Base-by-base conservation (phyloP, 2,329 filamentous ascomycete species). In the Exophiala sp. region DNA sequence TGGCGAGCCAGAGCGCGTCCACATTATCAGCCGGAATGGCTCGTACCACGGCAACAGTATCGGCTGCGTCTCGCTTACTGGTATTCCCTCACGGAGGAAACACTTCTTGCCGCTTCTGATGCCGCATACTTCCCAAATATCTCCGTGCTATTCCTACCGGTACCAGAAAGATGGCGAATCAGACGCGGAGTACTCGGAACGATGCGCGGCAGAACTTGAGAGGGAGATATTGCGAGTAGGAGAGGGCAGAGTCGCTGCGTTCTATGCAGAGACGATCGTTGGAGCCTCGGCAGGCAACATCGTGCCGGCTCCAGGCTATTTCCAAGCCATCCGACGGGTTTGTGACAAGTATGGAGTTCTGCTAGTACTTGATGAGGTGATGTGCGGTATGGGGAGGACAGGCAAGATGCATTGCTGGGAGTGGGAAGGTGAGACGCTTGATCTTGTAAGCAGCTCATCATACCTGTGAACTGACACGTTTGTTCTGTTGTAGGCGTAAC, bases 401-500 rank as follows among this genome's bases (percentile, higher is more conserved):
- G 81, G 80, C 1, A 78, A 76, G 1, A 65, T 81, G 2, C 80
- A 83, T 59, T 81, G 78, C 4, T 85, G 79, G 79, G 9, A 40
- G n/a, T 9, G 7, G 8, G 38, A 14, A 40, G 24, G 24, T 29
- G 24, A 29, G 24, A n/a, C n/a, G n/a, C n/a, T n/a, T n/a, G n/a
- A n/a, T n/a, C n/a, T n/a, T n/a, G n/a, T n/a, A n/a, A n/a, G n/a
- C 21, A 24, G 21, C 21, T 24, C 21, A 24, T 24, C 21, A 24
- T 6, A 24, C 21, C 6, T 6, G 21, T 6, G 21, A 24, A 24
- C 21, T 29, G 24, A 29, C 24, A 29, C 3, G 2, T 29, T 4
- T 29, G 1, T 4, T 3, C 24, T 29, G 4, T 29, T 29, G 2
- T 4, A 29, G n/a, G 12, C n/a, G n/a, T 40, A 3, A 20, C n/a